These are phyloP conservation scores for Jimgerdemannia lactiflua DNA, from an alignment of 192 early-diverging fungal genomes.

Conservation along the genomic window DNA sequence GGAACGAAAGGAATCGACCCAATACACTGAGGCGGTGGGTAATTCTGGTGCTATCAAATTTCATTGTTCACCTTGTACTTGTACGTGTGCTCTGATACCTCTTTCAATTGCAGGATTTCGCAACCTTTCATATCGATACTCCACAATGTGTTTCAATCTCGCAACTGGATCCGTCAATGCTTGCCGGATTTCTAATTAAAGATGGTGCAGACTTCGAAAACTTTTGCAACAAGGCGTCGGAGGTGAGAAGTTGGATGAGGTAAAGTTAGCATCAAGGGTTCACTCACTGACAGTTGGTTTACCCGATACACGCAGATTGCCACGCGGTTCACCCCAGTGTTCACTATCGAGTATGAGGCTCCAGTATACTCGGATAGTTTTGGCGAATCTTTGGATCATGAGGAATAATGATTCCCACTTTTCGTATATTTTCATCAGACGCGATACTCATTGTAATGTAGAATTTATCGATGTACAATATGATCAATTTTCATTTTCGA, in stretches of 20 bases:
- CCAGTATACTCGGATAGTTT: conserved; percentile 48
- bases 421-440: no score
- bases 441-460: no score
- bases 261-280: not conserved
- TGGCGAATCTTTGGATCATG: no score
- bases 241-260: conserved; percentile 29
- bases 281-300: not conserved
- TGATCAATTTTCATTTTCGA: no score
- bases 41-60: no score
- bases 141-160: conserved; percentile 63
- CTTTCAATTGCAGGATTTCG: conserved; percentile 48
- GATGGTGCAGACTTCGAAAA: conserved; percentile 52
- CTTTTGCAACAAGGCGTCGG: conserved; percentile 42
- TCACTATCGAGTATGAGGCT: conserved; percentile 53
- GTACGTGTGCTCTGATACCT: not conserved
- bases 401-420: no score
- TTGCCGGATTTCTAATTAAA: conserved; percentile 76
- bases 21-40: conserved; percentile 42
- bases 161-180: conserved; percentile 83
- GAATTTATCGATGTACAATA: no score
- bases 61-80: no score
- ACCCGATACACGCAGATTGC: conserved; percentile 18
- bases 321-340: conserved; percentile 38
- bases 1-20: conserved; percentile 23
- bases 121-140: conserved; percentile 73